Base-by-base conservation (phyloP, 176 grass and related monocot species). In the Ampelocalamus luodianensis region DNA sequence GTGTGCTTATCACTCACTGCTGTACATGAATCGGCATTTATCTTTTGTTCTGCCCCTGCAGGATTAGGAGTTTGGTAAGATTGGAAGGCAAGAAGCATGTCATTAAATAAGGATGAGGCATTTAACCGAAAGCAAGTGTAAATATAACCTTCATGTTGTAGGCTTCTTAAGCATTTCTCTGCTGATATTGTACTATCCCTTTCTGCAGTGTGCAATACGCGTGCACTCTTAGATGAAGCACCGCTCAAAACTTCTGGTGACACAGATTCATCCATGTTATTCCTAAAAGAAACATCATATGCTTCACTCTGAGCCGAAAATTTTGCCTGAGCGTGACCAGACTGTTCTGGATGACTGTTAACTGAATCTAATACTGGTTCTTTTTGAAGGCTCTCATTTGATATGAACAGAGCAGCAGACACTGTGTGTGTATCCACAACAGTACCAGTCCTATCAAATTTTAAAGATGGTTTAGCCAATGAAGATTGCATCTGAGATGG, bases 151-250 rank as follows among this genome's bases (percentile, higher is more conserved):
- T n/a, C 32, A 68, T 68, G 29, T 15, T 56, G 54, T 16, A 77
- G 50, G 29, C 18, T 68, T 54, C n/a, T 34, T 23, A 78, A 68
- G 23, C 48, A 58, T 85, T 78, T 55, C 1, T 71, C 53, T 59
- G 4, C 13, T 38, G 83, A 71, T 49, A 29, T 20, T 36, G 16
- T 45, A 71, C 50, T 71, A 45, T 16, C 37, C 20, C 39, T 78
- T 85, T 85, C 81, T 51, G 43, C 56, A 12, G 20, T 51, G 43
- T 64, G 42, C 81, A 50, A 50, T 61, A 37, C 17, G 24, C 29
- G 72, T 64, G 18, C 26, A 83, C 12, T 63, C 43, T 83, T 42
- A 82, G 14, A 71, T 44, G 66, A 82, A 82, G 51, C 51, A 27
- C 66, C 22, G 23, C 79, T 29, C 34, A 3, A 24, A 59, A 23